A percentile compares a stretch with the other conserved stretches of the same genome.
These are phyloP conservation scores for Graphilbum fragrans DNA, from an alignment of 2,329 filamentous ascomycete species.

Conservation along the genomic window DNA sequence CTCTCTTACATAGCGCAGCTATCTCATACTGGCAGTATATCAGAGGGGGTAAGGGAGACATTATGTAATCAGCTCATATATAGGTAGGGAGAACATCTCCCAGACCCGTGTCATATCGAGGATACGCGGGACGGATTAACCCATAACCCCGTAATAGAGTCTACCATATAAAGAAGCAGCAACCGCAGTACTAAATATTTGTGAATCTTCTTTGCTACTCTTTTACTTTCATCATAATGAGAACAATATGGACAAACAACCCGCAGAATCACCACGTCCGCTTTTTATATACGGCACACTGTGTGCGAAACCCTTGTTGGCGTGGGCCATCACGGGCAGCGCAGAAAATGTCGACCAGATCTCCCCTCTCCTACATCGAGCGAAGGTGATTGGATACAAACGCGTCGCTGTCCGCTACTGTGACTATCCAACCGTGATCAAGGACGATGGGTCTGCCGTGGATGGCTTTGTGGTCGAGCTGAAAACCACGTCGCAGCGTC, in stretches of 20 bases:
- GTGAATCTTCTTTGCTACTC: too few relatives aligned
- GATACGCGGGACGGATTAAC: too few relatives aligned
- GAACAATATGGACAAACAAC: not conserved
- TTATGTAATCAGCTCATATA: too few relatives aligned
- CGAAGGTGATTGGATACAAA: slow-evolving; percentile 11
- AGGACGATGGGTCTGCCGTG: slow-evolving; percentile 8
- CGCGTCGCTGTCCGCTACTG: slow-evolving; percentile 9
- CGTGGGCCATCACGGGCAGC: slow-evolving; percentile 18
- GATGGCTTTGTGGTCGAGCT: slow-evolving; percentile 15
- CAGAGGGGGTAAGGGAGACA: too few relatives aligned
- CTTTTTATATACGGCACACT: slow-evolving; percentile 20
- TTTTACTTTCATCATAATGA: not conserved
- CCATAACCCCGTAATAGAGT: too few relatives aligned
- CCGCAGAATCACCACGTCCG: slow-evolving; percentile 7
- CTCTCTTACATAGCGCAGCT: too few relatives aligned
- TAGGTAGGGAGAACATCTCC: too few relatives aligned
- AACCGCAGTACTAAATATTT: too few relatives aligned
- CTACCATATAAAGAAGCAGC: too few relatives aligned
- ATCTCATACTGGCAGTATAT: too few relatives aligned
- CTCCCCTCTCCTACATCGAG: slow-evolving; percentile 5
- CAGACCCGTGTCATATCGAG: too few relatives aligned
- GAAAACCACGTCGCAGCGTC: slow-evolving; percentile 14
- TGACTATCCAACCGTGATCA: slow-evolving; percentile 16
- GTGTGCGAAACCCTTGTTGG: slow-evolving; percentile 15
- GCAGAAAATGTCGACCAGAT: slow-evolving; percentile 10